Conservation (phyloP, 2,329 filamentous ascomycete species). For the Botrytis squamosa region DNA sequence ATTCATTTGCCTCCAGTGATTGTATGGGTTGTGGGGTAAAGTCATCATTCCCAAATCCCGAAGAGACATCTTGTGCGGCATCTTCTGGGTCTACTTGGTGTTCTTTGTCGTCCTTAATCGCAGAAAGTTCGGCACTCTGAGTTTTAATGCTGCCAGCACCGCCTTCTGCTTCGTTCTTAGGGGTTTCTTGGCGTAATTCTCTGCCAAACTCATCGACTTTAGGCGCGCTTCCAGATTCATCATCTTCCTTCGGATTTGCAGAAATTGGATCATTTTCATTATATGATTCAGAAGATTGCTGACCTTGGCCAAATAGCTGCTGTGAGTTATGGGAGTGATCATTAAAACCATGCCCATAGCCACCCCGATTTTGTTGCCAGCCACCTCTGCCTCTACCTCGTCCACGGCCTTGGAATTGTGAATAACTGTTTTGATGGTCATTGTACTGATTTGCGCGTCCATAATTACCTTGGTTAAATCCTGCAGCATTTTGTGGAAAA, state of each 20-base stretch:
- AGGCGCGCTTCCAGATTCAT: conserved; percentile 23
- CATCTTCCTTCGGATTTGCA: conserved; percentile 37
- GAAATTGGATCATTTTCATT: conserved; percentile 37
- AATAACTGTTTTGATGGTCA: conserved; percentile 67
- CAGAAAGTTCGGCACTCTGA: conserved; percentile 18
- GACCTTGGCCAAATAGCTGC: conserved; percentile 33
- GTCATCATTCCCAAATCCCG: conserved; percentile 23
- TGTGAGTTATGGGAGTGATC: conserved; percentile 37
- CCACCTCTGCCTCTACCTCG: conserved; percentile 41
- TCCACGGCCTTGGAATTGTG: conserved; percentile 49
- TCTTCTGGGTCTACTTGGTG: conserved; percentile 27
- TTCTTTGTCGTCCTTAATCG: conserved; percentile 21
- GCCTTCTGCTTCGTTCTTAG: conserved; percentile 19
- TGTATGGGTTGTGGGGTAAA: conserved; percentile 36
- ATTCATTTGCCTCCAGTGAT: conserved; percentile 37
- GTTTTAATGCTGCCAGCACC: conserved; percentile 1
- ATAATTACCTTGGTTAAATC: conserved; percentile 82
- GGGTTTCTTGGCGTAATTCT: conserved; percentile 37
- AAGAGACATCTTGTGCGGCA: conserved; percentile 20
- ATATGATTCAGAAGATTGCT: conserved; percentile 33
- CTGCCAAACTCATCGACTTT: conserved; percentile 42
- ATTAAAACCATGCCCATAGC: conserved; percentile 36
- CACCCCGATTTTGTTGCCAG: conserved; percentile 33
- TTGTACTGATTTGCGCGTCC: conserved; percentile 67
- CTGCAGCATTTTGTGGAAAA: conserved; percentile 60